Base-by-base conservation (phyloP, 768 basidiomycete genomes). In the Tubosaeta sp. region DNA sequence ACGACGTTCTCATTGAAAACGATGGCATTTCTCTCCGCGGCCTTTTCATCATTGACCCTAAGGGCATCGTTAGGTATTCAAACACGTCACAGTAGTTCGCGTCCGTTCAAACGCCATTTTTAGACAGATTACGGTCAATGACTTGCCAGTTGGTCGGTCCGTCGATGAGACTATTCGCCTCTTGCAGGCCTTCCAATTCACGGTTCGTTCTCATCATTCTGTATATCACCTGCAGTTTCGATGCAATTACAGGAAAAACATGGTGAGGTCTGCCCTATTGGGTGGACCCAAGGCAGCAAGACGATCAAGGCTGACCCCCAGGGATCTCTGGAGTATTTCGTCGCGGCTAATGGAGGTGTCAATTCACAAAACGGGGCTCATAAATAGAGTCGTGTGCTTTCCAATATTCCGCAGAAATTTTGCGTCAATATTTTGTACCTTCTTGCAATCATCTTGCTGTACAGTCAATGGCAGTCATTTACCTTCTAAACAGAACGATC, bases 81-180 rank as follows among this genome's bases (percentile, higher is more conserved):
- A 14, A 22, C 22, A 13, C 9, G 13, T 40, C 14, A 3, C 7
- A 3, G 5, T 3, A 7, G 8, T 42, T 27, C 25, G 16, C 18
- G n/a, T 13, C 27, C 14, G 25, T 18, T 36, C 24, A 22, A 12
- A 24, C 0, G 3, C 16, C 14, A 8, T 19, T 29, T 38, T 49
- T 39, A 87, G 86, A 53, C 86, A 90, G 76, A 86, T 89, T 58
- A 91, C 90, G 48, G 75, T 95, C 55, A 95, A 95, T 65, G 94
- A 96, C 69, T 79, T 94, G 36, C 90, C 93, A 11, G 92, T 95
- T 42, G 94, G 94, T 18, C 88, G 94, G 48, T 93, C 90, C 3
- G 93, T 95, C 49, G 92, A 93, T 35, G 94, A 96, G 74, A 94
- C 93, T 2, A 59, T 94, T 47, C 87, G 94, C 52, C 82, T 96